These are phyloP conservation scores for Grifola frondosa DNA, from an alignment of 1,284 basidiomycete species.

Conservation along the genomic window DNA sequence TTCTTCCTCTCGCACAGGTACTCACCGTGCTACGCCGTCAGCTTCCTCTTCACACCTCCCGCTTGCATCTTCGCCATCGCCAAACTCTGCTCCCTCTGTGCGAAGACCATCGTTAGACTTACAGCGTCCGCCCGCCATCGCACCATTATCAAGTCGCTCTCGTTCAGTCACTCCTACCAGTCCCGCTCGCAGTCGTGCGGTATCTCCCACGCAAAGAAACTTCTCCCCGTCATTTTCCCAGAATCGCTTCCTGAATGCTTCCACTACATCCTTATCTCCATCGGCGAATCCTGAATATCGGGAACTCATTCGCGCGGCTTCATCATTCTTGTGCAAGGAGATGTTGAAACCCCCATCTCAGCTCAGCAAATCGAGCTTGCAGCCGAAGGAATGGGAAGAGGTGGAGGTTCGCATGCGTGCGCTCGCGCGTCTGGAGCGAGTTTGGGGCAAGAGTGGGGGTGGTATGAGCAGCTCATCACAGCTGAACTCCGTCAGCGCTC, in stretches of 20 bases:
- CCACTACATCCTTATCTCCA: conserved; percentile 47
- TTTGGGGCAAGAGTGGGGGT: conserved; percentile 62
- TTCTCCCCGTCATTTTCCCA: conserved; percentile 45
- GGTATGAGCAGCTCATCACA: conserved; percentile 44
- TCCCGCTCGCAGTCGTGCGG: conserved; percentile 32
- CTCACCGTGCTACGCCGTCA: conserved; percentile 35
- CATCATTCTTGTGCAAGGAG: conserved; percentile 62
- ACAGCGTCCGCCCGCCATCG: conserved; percentile 12
- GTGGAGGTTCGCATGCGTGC: conserved; percentile 65
- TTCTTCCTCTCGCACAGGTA: conserved; percentile 32
- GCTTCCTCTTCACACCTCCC: conserved; percentile 38
- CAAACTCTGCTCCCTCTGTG: conserved; percentile 20
- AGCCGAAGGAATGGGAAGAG: conserved; percentile 63
- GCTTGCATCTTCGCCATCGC: conserved; percentile 35
- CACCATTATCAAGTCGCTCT: conserved; percentile 23
- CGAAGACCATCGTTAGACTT: conserved; percentile 36
- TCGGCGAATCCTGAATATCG: conserved; percentile 52
- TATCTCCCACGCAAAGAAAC: conserved; percentile 43
- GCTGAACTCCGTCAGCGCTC: conserved; percentile 32
- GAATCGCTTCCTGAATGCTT: conserved; percentile 44
- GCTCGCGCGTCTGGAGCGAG: conserved; percentile 65
- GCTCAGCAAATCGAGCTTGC: conserved; percentile 45
- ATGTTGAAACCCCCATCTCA: conserved; percentile 57
- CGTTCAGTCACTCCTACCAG: conserved; percentile 29
- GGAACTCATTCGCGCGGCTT: conserved; percentile 61